phyloP scores from a whole-genome alignment of 441 rosid species.

The Syzygium malaccense region DNA sequence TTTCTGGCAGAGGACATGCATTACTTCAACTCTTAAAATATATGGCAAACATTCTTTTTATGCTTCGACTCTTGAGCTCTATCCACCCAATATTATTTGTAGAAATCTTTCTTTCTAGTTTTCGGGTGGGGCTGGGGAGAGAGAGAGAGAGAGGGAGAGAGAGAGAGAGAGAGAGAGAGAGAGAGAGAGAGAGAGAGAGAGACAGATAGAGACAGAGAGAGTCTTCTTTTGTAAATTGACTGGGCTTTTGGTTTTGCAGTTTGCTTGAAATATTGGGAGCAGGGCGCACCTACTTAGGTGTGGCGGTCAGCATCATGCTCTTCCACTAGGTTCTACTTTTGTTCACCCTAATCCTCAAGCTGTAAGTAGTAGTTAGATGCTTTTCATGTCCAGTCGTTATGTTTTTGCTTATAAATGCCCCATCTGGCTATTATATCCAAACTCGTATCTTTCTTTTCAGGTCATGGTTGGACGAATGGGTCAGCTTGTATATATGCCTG shows the following conservation, averaged over 20 bases:
- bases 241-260: conserved; percentile 21
- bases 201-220: neutral
- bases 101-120: neutral
- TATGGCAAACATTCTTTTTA: neutral
- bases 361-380: conserved; percentile 19
- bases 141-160: neutral
- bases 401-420: neutral
- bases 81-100: neutral
- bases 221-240: conserved; percentile 2
- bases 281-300: conserved; percentile 51
- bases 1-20: conserved; percentile 6
- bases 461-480: conserved; percentile 62
- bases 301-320: conserved; percentile 50
- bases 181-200: neutral
- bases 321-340: conserved; percentile 50
- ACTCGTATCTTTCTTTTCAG: conserved; percentile 26
- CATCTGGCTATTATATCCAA: conserved; percentile 1
- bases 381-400: neutral
- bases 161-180: too few relatives aligned
- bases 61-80: neutral
- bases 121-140: neutral
- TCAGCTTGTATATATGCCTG: conserved; percentile 61
- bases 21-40: neutral
- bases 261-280: conserved; percentile 43
- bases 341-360: conserved; percentile 58